Conservation (phyloP, 352 stramenopile genomes). For the Stramenopiles sp. region DNA sequence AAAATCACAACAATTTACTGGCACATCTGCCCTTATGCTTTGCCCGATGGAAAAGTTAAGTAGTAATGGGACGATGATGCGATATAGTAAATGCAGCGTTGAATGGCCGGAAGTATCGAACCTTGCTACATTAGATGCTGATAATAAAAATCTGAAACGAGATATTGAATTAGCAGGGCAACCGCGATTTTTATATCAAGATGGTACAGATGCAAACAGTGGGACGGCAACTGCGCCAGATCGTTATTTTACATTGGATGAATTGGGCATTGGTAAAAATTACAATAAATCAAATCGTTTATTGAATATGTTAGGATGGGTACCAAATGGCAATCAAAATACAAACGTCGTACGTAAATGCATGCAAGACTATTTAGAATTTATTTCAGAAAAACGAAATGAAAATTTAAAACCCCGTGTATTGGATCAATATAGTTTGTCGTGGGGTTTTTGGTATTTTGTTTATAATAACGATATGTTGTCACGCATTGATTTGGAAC, state of each 20-base stretch:
- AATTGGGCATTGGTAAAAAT: not conserved
- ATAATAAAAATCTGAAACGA: not conserved
- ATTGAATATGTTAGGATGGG: not conserved
- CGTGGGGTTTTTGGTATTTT: constrained; percentile 8
- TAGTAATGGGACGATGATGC: not conserved
- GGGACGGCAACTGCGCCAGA: not conserved
- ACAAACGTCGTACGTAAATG: not conserved
- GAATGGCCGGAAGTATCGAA: not conserved
- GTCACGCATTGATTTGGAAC: not conserved
- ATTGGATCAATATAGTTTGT: not conserved
- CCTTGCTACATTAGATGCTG: not conserved
- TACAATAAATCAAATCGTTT: not conserved
- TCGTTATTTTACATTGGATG: not conserved
- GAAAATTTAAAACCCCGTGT: not conserved
- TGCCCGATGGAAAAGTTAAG: not conserved
- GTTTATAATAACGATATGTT: constrained; percentile 3
- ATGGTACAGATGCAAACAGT: not conserved
- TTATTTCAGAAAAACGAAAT: not conserved
- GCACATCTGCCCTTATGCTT: not conserved
- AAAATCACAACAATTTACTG: not conserved
- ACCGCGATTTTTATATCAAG: not conserved
- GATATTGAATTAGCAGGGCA: not conserved
- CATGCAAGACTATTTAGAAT: not conserved
- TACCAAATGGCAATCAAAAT: not conserved
- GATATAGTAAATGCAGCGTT: not conserved